Base-by-base conservation (phyloP, 2,329 filamentous ascomycete species). In the Diaporthe batatas region DNA sequence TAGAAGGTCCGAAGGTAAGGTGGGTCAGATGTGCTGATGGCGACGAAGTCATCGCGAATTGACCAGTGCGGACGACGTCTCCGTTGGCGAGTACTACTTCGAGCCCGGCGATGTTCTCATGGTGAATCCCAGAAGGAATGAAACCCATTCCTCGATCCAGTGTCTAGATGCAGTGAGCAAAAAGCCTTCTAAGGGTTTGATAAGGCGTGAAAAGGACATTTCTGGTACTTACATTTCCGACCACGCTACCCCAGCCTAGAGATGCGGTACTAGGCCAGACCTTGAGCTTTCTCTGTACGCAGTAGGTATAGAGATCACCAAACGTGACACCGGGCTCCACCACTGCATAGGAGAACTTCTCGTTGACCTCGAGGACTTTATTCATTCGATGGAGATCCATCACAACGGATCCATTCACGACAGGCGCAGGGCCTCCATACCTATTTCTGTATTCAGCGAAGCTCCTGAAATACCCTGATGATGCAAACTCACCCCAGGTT, bases 241-340 rank as follows among this genome's bases (percentile, higher is more conserved):
- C 76, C 6, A 88, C 82, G 42, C 81, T 83, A 1, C 86, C 86
- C 79, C 86, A 87, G 34, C 86, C 86, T 11, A 88, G 79, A 32
- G 84, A 85, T 1, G 86, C 84, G 21, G 82, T 83, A 73, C 83
- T 84, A 2, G 85, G 83, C 86, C 85, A 87, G 6, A 87, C 80
- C 69, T 81, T 82, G 69, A 84, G 80, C 74, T 81, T 78, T 44
- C 82, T 77, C 68, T 83, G 80, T 25, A 79, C 78, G 73, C 84
- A 83, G 74, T 84, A 80, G 10, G 80, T 76, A 71, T 86, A 84
- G 3, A 87, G 78, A 64, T 86, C 83, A 32, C 81, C 81, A 70
- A 85, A 87, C 0, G 84, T 85, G 8, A 87, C 86, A 2, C 85
- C 86, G 0, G 82, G 82, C 73, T 86, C 84, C 21, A 86, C 83